A percentile compares a stretch with the other conserved stretches of the same genome.
phyloP scores from a whole-genome alignment of 495 filamentous ascomycete genomes.

The Bryoglossum gracile region DNA sequence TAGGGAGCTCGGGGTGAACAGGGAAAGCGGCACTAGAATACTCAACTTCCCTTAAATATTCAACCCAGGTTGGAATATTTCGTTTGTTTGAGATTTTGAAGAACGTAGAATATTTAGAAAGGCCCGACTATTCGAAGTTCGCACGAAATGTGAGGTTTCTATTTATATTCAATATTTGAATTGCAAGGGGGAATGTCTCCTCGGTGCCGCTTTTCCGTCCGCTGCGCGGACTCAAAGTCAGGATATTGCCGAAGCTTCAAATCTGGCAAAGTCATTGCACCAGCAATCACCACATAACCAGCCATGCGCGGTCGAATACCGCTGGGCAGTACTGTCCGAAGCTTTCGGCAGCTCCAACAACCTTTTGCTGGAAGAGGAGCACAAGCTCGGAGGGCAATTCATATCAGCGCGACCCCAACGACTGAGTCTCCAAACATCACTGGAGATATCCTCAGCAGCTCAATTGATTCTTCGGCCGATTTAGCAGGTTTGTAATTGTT shows the following conservation, averaged over 20 bases:
- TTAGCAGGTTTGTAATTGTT: constrained; percentile 21
- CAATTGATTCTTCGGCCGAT: constrained; percentile 18
- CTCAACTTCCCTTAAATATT: too few species aligned
- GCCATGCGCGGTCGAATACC: constrained; percentile 24
- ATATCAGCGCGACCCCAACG: constrained; percentile 45
- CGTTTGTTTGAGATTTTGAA: too few species aligned
- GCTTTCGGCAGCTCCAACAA: constrained; percentile 15
- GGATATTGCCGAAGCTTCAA: neutral
- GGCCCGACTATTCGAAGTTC: too few species aligned
- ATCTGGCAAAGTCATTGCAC: constrained; percentile 3
- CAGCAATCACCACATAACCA: constrained; percentile 14
- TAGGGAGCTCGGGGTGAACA: too few species aligned
- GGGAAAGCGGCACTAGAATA: too few species aligned
- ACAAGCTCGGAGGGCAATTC: constrained; percentile 35
- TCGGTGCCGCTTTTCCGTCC: too few species aligned
- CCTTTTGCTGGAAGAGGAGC: constrained; percentile 2
- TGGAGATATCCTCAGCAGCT: constrained; percentile 38
- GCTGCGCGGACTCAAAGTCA: too few species aligned
- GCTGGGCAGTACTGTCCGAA: constrained; percentile 15
- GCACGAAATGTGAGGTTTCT: too few species aligned
- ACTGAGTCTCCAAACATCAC: constrained; percentile 38
- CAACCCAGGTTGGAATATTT: too few species aligned
- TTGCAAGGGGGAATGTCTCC: too few species aligned
- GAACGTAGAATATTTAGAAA: too few species aligned
- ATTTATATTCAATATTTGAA: too few species aligned